A percentile compares a stretch with the other conserved stretches of the same genome.
phyloP scores from a whole-genome alignment of 768 basidiomycete genomes.

The Sarcodon sp. region DNA sequence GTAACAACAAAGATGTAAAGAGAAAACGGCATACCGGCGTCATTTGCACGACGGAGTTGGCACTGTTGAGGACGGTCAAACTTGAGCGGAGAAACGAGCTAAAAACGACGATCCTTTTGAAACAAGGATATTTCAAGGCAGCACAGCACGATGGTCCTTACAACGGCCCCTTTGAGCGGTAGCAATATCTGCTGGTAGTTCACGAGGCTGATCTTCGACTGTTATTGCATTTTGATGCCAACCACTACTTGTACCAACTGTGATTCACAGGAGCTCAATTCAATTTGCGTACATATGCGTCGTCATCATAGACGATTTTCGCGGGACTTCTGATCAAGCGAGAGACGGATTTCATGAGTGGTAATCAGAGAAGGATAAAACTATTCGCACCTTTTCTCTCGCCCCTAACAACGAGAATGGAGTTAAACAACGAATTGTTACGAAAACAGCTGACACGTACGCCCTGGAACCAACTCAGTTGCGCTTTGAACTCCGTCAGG shows the following conservation, averaged over 20 bases:
- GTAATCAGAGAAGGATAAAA: no score
- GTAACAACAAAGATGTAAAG: no score
- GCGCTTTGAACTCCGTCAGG: slow-evolving; percentile 30
- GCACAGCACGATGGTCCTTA: no score
- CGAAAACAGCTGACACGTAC: slow-evolving; percentile 3
- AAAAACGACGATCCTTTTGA: neutral
- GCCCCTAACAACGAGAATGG: neutral
- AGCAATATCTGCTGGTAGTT: neutral
- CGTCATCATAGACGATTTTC: neutral
- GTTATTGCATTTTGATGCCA: neutral
- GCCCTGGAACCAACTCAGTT: slow-evolving; percentile 30
- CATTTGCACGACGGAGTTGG: no score
- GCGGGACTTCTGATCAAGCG: neutral
- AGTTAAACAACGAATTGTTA: neutral
- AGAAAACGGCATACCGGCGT: no score
- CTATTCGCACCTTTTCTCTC: neutral
- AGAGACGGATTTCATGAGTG: no score
- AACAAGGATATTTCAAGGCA: neutral
- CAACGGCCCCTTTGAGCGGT: no score
- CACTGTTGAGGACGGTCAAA: neutral
- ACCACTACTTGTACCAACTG: neutral
- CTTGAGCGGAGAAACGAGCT: neutral
- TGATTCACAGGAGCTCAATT: neutral
- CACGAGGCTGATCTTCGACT: neutral
- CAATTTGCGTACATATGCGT: no score